Evolutionary conservation across 1,284 basidiomycete genomes (phyloP).

Genomic region (Rhodofomes roseus): DNA sequence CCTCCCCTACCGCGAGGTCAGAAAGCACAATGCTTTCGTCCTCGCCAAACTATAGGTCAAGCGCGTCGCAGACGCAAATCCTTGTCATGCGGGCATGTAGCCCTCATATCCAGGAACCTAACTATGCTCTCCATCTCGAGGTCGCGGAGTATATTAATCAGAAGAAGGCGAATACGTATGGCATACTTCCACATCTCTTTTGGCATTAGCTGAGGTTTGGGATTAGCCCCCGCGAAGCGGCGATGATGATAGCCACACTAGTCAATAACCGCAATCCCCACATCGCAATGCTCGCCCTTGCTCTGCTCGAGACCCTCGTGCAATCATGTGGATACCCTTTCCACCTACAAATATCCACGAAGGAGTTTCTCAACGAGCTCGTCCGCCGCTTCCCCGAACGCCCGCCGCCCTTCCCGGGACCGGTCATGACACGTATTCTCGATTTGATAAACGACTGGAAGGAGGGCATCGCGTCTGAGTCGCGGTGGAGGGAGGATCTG

Average conservation of each 20-base stretch:
- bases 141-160: constrained; percentile 90
- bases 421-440: constrained; percentile 92
- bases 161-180: constrained; percentile 96
- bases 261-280: constrained; percentile 91
- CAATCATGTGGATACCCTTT: constrained; percentile 96
- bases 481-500: constrained; percentile 94
- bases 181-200: constrained; percentile 12
- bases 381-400: constrained; percentile 97
- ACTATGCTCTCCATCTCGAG: constrained; percentile 91
- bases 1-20: too few species aligned
- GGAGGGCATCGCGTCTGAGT: constrained; percentile 86
- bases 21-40: too few species aligned
- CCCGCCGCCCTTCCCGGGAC: constrained; percentile 91
- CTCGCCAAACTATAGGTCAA: constrained; percentile 10
- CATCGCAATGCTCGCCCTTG: constrained; percentile 78
- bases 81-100: constrained; percentile 86
- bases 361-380: constrained; percentile 98
- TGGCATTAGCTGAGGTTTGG: background rate
- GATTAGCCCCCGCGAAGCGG: constrained; percentile 80
- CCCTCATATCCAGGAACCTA: constrained; percentile 82
- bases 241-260: constrained; percentile 77
- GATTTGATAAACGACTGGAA: constrained; percentile 97
- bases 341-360: constrained; percentile 97
- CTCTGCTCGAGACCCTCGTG: constrained; percentile 90
- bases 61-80: constrained; percentile 50